Percentiles rank a stretch among this genome's conserved stretches.
Conservation (phyloP, 1,284 basidiomycete genomes). For the Fomitopsis betulina region DNA sequence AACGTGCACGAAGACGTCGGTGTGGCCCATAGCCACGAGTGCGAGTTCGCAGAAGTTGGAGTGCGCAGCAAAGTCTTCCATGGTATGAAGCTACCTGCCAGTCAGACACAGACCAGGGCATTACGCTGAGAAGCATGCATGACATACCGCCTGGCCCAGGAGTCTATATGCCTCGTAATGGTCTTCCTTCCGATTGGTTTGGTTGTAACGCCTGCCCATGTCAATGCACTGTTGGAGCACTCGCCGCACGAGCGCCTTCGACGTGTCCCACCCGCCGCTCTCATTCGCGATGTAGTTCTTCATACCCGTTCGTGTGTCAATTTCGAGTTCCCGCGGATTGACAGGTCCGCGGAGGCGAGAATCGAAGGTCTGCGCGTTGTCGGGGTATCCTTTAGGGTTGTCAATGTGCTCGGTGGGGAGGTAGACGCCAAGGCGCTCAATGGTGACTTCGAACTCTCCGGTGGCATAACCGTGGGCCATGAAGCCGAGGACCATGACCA, state of each 20-base stretch:
- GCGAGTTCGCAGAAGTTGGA: constrained; percentile 86
- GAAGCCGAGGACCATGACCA: constrained; percentile 89
- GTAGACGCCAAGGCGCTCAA: constrained; percentile 83
- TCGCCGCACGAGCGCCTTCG: constrained; percentile 76
- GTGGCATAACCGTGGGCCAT: constrained; percentile 84
- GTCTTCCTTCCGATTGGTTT: constrained; percentile 60
- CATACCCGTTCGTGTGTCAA: constrained; percentile 88
- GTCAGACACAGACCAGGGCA: neutral
- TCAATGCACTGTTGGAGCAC: constrained; percentile 73
- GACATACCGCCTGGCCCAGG: constrained; percentile 61
- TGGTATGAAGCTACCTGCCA: constrained; percentile 73
- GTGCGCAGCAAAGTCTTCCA: constrained; percentile 88
- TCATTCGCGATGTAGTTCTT: constrained; percentile 96
- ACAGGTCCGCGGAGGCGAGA: constrained; percentile 69
- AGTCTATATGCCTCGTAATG: constrained; percentile 82
- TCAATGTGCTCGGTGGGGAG: constrained; percentile 89
- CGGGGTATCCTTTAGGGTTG: constrained; percentile 83
- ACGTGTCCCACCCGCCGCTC: constrained; percentile 81
- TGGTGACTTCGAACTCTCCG: constrained; percentile 86
- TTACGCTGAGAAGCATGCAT: neutral
- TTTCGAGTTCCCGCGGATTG: constrained; percentile 77
- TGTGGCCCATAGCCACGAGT: constrained; percentile 70
- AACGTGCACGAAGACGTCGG: constrained; percentile 85
- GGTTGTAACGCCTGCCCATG: constrained; percentile 55
- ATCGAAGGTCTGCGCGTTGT: constrained; percentile 80